Percentiles rank a stretch among this genome's conserved stretches.
phyloP scores from a whole-genome alignment of 768 basidiomycete species.

The Albatrellus ellisii region DNA sequence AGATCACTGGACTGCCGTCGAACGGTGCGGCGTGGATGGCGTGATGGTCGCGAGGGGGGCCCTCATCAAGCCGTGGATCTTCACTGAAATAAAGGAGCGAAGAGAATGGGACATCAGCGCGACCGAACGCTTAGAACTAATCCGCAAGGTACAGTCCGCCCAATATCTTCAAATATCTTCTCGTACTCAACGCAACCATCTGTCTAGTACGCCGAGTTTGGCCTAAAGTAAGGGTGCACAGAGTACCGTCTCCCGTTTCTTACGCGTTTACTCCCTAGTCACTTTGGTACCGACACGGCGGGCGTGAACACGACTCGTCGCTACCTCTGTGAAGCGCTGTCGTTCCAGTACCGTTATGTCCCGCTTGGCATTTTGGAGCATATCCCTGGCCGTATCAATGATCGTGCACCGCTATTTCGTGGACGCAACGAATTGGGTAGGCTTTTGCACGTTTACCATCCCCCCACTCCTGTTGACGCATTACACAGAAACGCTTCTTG shows the following conservation, averaged over 20 bases:
- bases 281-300: conserved; percentile 77
- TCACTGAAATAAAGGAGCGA: conserved; percentile 87
- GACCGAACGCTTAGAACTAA: conserved; percentile 66
- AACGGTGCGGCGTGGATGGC: conserved; percentile 80
- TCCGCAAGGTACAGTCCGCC: conserved; percentile 45
- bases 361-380: conserved; percentile 86
- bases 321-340: conserved; percentile 90
- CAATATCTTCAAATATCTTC: neutral
- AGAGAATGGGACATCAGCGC: conserved; percentile 92
- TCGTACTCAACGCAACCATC: neutral
- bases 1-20: conserved; percentile 67
- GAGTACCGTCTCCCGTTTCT: too few relatives aligned
- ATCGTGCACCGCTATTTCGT: conserved; percentile 76
- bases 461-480: conserved; percentile 4
- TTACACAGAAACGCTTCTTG: conserved; percentile 62
- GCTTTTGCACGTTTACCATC: conserved; percentile 15
- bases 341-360: conserved; percentile 93
- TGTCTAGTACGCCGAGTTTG: conserved; percentile 71
- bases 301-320: conserved; percentile 87
- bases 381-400: conserved; percentile 75
- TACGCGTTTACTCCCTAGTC: conserved; percentile 26
- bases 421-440: conserved; percentile 82
- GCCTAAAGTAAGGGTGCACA: conserved; percentile 66
- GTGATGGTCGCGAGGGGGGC: conserved; percentile 94
- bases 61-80: conserved; percentile 92